Evolutionary conservation across 164 flowering plant species (phyloP).

Genomic region (Stephania cephalantha): DNA sequence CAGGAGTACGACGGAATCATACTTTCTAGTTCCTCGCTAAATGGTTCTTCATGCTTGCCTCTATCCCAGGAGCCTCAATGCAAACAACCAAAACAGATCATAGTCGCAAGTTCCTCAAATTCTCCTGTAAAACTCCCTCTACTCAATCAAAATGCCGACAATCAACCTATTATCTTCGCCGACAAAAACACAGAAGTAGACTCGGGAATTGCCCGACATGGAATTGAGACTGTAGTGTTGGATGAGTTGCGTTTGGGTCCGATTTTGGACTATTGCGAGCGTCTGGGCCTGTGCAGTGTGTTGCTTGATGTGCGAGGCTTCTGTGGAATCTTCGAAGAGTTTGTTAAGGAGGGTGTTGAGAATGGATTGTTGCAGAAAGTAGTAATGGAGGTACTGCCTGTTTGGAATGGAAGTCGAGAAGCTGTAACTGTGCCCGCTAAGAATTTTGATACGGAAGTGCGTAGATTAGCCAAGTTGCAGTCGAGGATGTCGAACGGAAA

Average conservation of each 20-base stretch:
- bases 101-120: constrained; percentile 32
- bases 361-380: constrained; percentile 56
- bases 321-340: constrained; percentile 30
- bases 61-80: constrained; percentile 64
- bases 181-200: constrained; percentile 31
- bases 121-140: constrained; percentile 23
- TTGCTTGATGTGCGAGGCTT: constrained; percentile 58
- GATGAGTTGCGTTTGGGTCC: constrained; percentile 38
- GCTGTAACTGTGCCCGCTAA: constrained; percentile 6
- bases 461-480: constrained; percentile 28
- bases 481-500: constrained; percentile 28
- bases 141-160: constrained; percentile 19
- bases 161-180: constrained; percentile 41
- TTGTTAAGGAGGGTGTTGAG: constrained; percentile 45
- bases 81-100: constrained; percentile 59
- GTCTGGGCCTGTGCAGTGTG: constrained; percentile 56
- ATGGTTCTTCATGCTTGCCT: constrained; percentile 23
- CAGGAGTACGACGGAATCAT: constrained; percentile 74
- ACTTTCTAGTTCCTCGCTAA: constrained; percentile 34
- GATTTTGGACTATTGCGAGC: constrained; percentile 53
- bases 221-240: constrained; percentile 51
- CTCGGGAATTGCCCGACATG: constrained; percentile 27
- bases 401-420: constrained; percentile 34
- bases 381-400: constrained; percentile 58
- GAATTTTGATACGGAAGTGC: constrained; percentile 13